Evolutionary conservation across 2,329 filamentous ascomycete species (phyloP).

Genomic region (Aspergillus tubingensis): DNA sequence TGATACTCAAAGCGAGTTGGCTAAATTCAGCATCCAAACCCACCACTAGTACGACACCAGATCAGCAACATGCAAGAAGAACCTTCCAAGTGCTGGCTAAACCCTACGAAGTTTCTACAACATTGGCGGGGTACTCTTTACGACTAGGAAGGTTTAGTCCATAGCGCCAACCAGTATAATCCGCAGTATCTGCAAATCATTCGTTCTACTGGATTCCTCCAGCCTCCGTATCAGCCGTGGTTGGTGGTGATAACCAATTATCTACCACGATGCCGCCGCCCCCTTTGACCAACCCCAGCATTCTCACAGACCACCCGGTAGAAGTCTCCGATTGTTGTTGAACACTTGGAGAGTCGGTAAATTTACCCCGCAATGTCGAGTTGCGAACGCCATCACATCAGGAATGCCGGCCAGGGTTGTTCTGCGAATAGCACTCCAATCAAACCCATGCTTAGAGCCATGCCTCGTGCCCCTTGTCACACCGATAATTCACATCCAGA

Average conservation of each 20-base stretch:
- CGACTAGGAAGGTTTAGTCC: no score
- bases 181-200: constrained; percentile 14
- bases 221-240: not conserved
- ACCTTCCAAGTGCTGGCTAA: constrained; percentile 3
- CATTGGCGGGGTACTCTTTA: not conserved
- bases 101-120: not conserved
- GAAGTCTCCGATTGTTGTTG: constrained; percentile 7
- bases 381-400: not conserved
- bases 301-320: constrained; percentile 3
- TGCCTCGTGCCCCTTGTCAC: constrained; percentile 2
- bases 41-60: not conserved
- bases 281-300: not conserved
- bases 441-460: constrained; percentile 1
- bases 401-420: constrained; percentile 6
- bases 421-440: constrained; percentile 7
- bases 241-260: not conserved
- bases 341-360: not conserved
- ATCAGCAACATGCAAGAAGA: constrained; percentile 3
- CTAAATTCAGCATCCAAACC: not conserved
- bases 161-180: not conserved
- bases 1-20: not conserved
- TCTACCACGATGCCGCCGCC: not conserved
- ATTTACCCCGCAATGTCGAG: constrained; percentile 20
- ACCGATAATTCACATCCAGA: constrained; percentile 6
- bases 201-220: not conserved